phyloP scores from a whole-genome alignment of 1,284 basidiomycete species.

The Mycena sp. region DNA sequence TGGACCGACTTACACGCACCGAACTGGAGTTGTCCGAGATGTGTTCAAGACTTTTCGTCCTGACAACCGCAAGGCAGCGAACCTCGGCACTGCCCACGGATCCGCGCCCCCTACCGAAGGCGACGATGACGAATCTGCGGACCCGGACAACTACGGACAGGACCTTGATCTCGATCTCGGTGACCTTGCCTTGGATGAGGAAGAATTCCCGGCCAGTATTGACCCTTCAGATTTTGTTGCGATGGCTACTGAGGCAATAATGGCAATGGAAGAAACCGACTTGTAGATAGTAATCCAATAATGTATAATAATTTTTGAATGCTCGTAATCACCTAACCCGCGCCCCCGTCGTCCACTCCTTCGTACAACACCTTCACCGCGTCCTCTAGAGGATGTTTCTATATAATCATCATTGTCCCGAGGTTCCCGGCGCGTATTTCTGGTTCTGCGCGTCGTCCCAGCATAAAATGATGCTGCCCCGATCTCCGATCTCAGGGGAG shows the following conservation, averaged over 20 bases:
- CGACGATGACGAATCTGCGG: background rate
- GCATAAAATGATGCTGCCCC: too few species aligned
- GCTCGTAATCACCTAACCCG: too few species aligned
- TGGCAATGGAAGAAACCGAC: background rate
- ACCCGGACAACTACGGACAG: background rate
- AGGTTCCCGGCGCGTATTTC: too few species aligned
- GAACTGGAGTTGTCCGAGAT: too few species aligned
- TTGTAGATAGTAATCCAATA: background rate
- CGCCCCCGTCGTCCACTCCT: too few species aligned
- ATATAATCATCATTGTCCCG: too few species aligned
- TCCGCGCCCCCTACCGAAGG: background rate
- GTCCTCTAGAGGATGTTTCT: too few species aligned
- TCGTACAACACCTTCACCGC: too few species aligned
- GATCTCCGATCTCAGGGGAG: too few species aligned
- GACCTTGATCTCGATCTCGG: background rate
- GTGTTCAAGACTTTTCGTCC: background rate
- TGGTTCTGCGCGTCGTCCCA: too few species aligned
- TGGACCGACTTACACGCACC: too few species aligned
- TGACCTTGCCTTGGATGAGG: slow-evolving; percentile 1
- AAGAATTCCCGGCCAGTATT: background rate
- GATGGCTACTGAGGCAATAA: background rate
- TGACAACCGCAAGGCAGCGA: background rate
- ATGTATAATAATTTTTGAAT: too few species aligned
- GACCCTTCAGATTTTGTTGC: background rate
- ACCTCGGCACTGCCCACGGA: background rate